Evolutionary conservation across 345 rosid species (phyloP).

Genomic region (Eutrema japonicum): DNA sequence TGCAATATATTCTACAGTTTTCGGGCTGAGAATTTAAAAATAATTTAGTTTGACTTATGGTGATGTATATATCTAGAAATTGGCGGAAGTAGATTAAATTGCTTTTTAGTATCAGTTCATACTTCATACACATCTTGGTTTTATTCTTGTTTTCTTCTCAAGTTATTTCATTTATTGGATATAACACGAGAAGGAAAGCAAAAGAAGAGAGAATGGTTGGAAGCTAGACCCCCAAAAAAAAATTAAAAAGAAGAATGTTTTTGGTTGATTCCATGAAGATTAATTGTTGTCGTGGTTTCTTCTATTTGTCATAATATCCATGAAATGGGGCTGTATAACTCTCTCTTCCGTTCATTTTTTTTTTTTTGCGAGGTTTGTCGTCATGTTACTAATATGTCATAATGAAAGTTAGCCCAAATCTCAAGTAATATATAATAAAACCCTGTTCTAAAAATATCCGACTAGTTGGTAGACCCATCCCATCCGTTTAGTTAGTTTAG

Average conservation of each 20-base stretch:
- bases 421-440: too few relatives aligned
- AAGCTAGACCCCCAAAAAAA: conserved; percentile 18
- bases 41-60: not conserved
- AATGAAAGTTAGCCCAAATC: too few relatives aligned
- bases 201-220: conserved; percentile 34
- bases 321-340: conserved; percentile 10
- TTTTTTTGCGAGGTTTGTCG: not conserved
- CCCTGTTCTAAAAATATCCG: too few relatives aligned
- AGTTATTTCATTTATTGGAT: not conserved
- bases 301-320: conserved; percentile 24
- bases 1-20: not conserved
- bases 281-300: conserved; percentile 13
- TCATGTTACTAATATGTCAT: not conserved
- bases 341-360: not conserved
- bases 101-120: not conserved
- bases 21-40: not conserved
- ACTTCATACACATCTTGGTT: not conserved
- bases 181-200: conserved; percentile 16
- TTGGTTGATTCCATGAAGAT: conserved; percentile 31
- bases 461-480: too few relatives aligned
- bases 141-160: not conserved
- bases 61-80: not conserved
- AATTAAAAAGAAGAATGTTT: conserved; percentile 18
- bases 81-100: conserved; percentile 3
- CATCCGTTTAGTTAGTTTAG: too few relatives aligned